Conservation (phyloP, 2,329 filamentous ascomycete species). For the Pestalotiopsis sp. region DNA sequence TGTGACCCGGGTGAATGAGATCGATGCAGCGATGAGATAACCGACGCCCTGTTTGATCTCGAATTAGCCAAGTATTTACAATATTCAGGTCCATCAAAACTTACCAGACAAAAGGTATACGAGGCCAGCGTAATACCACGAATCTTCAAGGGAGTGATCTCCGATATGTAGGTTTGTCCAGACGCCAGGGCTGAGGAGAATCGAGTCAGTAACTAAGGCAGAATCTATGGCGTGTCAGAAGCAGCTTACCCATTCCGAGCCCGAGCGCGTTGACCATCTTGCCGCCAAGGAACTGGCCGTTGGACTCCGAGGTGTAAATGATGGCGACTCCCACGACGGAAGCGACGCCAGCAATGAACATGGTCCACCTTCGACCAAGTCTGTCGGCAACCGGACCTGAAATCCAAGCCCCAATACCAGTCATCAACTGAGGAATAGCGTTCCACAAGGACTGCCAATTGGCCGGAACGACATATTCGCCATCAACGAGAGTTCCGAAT, state of each 20-base stretch:
- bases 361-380: constrained; percentile 6
- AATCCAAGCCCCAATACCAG: constrained; percentile 8
- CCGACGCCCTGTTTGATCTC: background rate
- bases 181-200: constrained; percentile 3
- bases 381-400: constrained; percentile 6
- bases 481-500: constrained; percentile 10
- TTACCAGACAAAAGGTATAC: constrained; percentile 9
- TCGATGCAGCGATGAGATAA: constrained; percentile 9
- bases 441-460: constrained; percentile 12
- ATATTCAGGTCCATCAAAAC: background rate
- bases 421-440: constrained; percentile 7
- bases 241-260: constrained; percentile 7
- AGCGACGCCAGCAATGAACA: constrained; percentile 8
- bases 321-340: constrained; percentile 6
- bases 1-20: constrained; percentile 10
- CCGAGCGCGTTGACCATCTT: constrained; percentile 11
- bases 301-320: background rate
- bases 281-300: constrained; percentile 11
- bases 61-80: background rate
- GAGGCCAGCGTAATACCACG: constrained; percentile 9
- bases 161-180: constrained; percentile 10
- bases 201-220: background rate
- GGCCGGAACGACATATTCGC: constrained; percentile 7
- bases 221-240: background rate
- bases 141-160: constrained; percentile 10